Evolutionary conservation across 2,329 filamentous ascomycete genomes (phyloP).

Genomic region (Sclerotinia glacialis): DNA sequence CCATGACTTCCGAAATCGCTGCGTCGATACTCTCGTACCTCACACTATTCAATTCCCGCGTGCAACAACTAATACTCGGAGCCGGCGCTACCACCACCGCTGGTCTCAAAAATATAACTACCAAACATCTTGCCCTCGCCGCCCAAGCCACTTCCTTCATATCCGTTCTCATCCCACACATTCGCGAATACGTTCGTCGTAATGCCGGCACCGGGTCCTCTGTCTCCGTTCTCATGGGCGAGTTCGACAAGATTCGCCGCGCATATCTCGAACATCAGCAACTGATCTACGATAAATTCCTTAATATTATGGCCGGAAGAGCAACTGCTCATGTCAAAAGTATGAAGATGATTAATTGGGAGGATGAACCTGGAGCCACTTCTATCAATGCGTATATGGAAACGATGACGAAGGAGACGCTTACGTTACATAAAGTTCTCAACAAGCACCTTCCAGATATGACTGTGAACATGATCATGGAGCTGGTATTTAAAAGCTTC

Average conservation of each 20-base stretch:
- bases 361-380: constrained; percentile 40
- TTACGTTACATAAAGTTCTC: constrained; percentile 66
- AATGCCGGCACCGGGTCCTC: constrained; percentile 55
- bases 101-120: constrained; percentile 92
- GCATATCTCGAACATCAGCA: constrained; percentile 63
- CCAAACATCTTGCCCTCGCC: constrained; percentile 88
- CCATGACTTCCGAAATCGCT: constrained; percentile 81
- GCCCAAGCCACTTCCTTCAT: constrained; percentile 87
- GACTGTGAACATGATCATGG: constrained; percentile 66
- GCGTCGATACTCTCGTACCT: constrained; percentile 78
- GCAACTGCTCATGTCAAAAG: constrained; percentile 60
- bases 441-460: constrained; percentile 64
- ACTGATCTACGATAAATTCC: constrained; percentile 70
- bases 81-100: constrained; percentile 87
- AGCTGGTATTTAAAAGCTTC: constrained; percentile 65
- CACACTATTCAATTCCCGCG: constrained; percentile 91
- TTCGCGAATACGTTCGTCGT: constrained; percentile 85
- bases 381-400: constrained; percentile 64
- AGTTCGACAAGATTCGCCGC: constrained; percentile 37
- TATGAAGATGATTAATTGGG: constrained; percentile 66
- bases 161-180: constrained; percentile 80
- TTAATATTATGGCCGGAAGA: constrained; percentile 68
- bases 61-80: constrained; percentile 93
- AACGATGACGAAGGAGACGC: constrained; percentile 67
- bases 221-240: constrained; percentile 53